Percentiles rank a stretch among this genome's conserved stretches.
Conservation (phyloP, 345 rosid species). For the Cardamine resedifolia region DNA sequence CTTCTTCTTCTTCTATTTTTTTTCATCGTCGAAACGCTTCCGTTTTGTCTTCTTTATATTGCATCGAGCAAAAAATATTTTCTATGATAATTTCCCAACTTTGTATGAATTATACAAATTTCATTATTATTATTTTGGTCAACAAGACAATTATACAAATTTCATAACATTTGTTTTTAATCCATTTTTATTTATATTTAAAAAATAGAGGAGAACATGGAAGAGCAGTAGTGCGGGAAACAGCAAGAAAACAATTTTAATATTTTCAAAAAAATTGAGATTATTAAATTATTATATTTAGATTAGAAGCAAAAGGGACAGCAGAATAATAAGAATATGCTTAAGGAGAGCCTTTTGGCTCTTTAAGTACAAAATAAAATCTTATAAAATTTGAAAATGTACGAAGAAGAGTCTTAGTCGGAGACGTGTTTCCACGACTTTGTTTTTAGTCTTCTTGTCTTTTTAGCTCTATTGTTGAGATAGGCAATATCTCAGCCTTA, state of each 20-base stretch:
- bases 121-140: too few species aligned
- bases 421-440: conserved; percentile 25
- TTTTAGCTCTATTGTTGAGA: not conserved
- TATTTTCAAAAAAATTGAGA: not conserved
- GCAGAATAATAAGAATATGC: conserved; percentile 15
- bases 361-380: not conserved
- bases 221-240: conserved; percentile 27
- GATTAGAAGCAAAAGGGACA: conserved; percentile 9
- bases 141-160: conserved; percentile 2
- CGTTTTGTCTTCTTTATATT: too few species aligned
- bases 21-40: not conserved
- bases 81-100: not conserved
- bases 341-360: not conserved
- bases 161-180: not conserved
- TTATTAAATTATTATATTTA: not conserved
- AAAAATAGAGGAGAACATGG: not conserved
- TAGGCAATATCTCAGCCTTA: not conserved
- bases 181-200: not conserved
- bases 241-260: not conserved
- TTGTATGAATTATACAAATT: not conserved
- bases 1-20: not conserved
- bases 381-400: not conserved
- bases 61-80: not conserved
- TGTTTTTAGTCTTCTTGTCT: not conserved
- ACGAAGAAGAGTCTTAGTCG: not conserved